Evolutionary conservation across 768 basidiomycete genomes (phyloP).

Genomic region (Austroboletus eburneus): DNA sequence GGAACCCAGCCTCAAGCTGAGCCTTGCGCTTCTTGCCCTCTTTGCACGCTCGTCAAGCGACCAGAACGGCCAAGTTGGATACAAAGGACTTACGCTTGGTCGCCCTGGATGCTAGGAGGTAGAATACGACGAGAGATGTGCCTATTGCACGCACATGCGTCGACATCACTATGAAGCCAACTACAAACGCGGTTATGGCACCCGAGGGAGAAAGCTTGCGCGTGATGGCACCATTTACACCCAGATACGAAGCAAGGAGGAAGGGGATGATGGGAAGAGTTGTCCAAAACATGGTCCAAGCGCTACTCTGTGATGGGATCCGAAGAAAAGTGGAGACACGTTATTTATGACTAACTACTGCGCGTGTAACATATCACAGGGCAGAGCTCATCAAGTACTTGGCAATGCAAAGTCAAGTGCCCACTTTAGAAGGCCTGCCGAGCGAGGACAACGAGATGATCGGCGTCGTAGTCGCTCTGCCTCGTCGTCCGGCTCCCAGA

Average conservation of each 20-base stretch:
- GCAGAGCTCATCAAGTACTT: too few relatives aligned
- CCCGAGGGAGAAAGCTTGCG: constrained; percentile 76
- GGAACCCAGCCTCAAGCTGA: constrained; percentile 72
- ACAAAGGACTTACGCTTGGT: constrained; percentile 61
- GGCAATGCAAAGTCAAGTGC: constrained; percentile 7
- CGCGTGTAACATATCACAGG: too few relatives aligned
- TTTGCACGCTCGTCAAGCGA: constrained; percentile 19
- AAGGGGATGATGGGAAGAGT: constrained; percentile 41
- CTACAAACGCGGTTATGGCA: constrained; percentile 68
- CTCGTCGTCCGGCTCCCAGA: constrained; percentile 28
- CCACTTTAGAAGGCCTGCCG: constrained; percentile 21
- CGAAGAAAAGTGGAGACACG: too few relatives aligned
- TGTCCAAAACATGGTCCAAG: constrained; percentile 19
- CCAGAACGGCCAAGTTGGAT: not conserved
- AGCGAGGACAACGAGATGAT: constrained; percentile 20
- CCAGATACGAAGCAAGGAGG: constrained; percentile 49
- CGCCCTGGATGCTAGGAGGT: constrained; percentile 74
- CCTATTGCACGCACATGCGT: constrained; percentile 66
- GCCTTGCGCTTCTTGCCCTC: constrained; percentile 76
- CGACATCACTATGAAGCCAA: constrained; percentile 71
- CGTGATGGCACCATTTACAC: constrained; percentile 66
- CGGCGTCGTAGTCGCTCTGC: constrained; percentile 15
- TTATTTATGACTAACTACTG: too few relatives aligned
- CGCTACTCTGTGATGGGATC: too few relatives aligned
- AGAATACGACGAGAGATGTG: constrained; percentile 67